phyloP scores from a whole-genome alignment of 177 flowering plant genomes.

The Vitis hybrid region DNA sequence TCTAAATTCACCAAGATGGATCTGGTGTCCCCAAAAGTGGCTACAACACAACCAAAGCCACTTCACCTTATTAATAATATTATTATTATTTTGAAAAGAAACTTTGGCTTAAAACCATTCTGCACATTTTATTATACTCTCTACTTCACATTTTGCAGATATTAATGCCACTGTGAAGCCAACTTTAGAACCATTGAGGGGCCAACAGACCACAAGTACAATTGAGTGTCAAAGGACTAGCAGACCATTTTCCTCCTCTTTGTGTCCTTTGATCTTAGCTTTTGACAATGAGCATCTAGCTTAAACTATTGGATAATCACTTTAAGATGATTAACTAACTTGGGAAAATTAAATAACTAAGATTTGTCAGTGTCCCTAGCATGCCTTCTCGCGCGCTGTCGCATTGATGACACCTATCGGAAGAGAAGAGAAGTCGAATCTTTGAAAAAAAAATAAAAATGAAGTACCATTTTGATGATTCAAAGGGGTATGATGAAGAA shows the following conservation, averaged over 20 bases:
- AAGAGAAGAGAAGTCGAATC: neutral
- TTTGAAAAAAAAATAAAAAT: too few species aligned
- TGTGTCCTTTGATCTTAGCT: conserved; percentile 3
- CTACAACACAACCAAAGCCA: conserved; percentile 35
- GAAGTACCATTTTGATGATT: too few species aligned
- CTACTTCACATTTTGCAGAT: neutral
- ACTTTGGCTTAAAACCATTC: neutral
- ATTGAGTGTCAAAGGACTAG: conserved; percentile 5
- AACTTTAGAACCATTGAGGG: conserved; percentile 2
- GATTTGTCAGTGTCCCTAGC: neutral
- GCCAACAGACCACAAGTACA: conserved; percentile 1
- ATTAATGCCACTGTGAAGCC: neutral
- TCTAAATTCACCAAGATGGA: conserved; percentile 21
- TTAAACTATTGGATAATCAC: conserved; percentile 8
- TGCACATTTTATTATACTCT: neutral
- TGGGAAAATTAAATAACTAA: neutral
- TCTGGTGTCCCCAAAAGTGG: conserved; percentile 39
- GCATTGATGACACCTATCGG: neutral
- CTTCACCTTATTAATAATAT: conserved; percentile 11
- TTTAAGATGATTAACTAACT: conserved; percentile 1
- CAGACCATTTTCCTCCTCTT: conserved; percentile 18
- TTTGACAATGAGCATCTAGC: conserved; percentile 8
- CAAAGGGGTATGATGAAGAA: neutral
- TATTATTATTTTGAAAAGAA: too few species aligned
- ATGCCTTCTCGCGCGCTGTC: neutral